Conservation (phyloP, 441 rosid species). For the Gossypium schwendimanii region DNA sequence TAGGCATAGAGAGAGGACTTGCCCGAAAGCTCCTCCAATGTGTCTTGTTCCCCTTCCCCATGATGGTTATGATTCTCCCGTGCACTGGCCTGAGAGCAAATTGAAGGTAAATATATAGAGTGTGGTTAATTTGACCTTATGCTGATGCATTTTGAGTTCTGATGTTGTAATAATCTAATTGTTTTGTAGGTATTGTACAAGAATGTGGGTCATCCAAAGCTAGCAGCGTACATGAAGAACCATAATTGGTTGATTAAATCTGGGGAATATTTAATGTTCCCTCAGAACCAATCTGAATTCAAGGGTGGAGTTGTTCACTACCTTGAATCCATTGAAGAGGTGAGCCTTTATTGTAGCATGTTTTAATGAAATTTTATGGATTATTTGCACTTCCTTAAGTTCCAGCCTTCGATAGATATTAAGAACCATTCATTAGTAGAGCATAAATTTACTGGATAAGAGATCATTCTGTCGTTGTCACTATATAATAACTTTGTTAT, state of each 20-base stretch:
- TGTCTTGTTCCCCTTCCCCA: slow-evolving; percentile 89
- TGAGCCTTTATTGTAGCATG: slow-evolving; percentile 20
- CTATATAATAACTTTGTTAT: neutral
- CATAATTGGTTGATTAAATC: slow-evolving; percentile 63
- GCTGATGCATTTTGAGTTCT: slow-evolving; percentile 13
- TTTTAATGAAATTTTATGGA: slow-evolving; percentile 1
- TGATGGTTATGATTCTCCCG: slow-evolving; percentile 64
- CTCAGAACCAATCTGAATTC: slow-evolving; percentile 64
- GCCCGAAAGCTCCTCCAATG: slow-evolving; percentile 65
- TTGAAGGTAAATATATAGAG: slow-evolving; percentile 41
- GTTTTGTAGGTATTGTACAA: slow-evolving; percentile 62
- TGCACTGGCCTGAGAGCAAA: slow-evolving; percentile 80
- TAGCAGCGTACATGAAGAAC: slow-evolving; percentile 66
- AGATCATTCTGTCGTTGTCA: neutral
- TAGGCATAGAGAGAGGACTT: slow-evolving; percentile 86
- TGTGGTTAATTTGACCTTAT: neutral
- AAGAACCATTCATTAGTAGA: neutral
- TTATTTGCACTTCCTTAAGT: neutral
- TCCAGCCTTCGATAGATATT: neutral
- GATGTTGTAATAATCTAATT: slow-evolving; percentile 6
- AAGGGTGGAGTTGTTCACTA: slow-evolving; percentile 79
- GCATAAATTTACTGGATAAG: neutral
- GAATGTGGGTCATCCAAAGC: slow-evolving; percentile 92
- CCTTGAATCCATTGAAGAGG: slow-evolving; percentile 95
- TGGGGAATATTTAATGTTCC: slow-evolving; percentile 69